A percentile compares a stretch with the other conserved stretches of the same genome.
These are phyloP conservation scores for Extremus antarcticus DNA, from an alignment of 495 filamentous ascomycete species.

Conservation along the genomic window DNA sequence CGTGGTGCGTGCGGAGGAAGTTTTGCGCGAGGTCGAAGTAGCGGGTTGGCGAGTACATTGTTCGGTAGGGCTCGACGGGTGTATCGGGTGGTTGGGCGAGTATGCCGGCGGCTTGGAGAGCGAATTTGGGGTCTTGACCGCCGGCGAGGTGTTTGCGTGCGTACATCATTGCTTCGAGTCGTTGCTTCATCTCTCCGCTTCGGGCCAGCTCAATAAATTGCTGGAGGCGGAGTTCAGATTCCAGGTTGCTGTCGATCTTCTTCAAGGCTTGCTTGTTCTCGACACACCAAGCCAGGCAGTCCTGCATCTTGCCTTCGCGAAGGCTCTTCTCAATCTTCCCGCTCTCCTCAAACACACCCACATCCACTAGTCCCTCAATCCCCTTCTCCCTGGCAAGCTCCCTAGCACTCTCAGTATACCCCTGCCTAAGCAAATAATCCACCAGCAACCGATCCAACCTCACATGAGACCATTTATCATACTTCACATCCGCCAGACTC, in stretches of 20 bases:
- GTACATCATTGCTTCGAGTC: conserved; percentile 66
- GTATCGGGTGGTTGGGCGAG: conserved; percentile 62
- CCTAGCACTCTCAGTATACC: conserved; percentile 67
- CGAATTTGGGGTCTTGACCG: conserved; percentile 53
- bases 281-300: conserved; percentile 78
- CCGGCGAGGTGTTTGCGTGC: conserved; percentile 68
- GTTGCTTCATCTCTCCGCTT: conserved; percentile 44
- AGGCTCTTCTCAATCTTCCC: conserved; percentile 63
- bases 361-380: conserved; percentile 73
- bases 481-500: conserved; percentile 81
- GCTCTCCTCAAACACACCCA: conserved; percentile 78
- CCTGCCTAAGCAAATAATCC: conserved; percentile 78
- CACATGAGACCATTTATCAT: conserved; percentile 76
- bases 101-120: conserved; percentile 60
- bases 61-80: conserved; percentile 49
- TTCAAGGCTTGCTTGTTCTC: conserved; percentile 84
- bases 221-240: conserved; percentile 89
- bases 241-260: conserved; percentile 75
- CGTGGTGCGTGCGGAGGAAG: conserved; percentile 79
- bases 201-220: conserved; percentile 89
- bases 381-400: conserved; percentile 60
- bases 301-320: conserved; percentile 55
- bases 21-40: conserved; percentile 70
- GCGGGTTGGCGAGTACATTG: conserved; percentile 58
- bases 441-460: conserved; percentile 76